phyloP scores from a whole-genome alignment of 2,329 filamentous ascomycete species.

The Sarocladiaceae sp. region DNA sequence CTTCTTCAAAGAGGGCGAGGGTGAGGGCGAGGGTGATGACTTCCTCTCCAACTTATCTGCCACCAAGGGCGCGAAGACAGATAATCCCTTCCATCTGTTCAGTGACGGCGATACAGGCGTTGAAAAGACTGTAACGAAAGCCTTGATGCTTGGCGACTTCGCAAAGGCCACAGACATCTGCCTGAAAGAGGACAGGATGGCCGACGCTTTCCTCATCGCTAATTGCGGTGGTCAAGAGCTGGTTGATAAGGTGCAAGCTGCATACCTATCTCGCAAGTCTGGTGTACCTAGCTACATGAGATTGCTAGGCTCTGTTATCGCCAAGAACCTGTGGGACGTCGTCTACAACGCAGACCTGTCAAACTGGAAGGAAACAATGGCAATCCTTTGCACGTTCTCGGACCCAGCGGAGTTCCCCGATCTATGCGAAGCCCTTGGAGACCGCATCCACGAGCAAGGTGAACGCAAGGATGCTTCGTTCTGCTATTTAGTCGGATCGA shows the following conservation, averaged over 20 bases:
- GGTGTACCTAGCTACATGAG: conserved; percentile 88
- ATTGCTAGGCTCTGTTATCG: conserved; percentile 83
- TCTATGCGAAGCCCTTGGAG: conserved; percentile 90
- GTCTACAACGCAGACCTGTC: conserved; percentile 91
- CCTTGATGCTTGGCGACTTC: conserved; percentile 87
- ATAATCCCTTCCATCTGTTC: conserved; percentile 90
- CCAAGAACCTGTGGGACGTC: conserved; percentile 96
- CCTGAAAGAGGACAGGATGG: conserved; percentile 81
- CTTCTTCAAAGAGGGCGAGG: conserved; percentile 68
- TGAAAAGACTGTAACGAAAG: conserved; percentile 82
- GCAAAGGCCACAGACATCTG: conserved; percentile 86
- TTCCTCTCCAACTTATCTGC: conserved; percentile 83
- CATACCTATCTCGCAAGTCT: conserved; percentile 80
- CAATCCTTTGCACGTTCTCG: conserved; percentile 91
- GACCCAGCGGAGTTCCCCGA: conserved; percentile 88
- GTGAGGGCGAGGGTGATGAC: conserved; percentile 72
- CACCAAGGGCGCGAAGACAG: conserved; percentile 87
- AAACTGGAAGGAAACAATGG: conserved; percentile 98
- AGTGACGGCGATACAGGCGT: conserved; percentile 77
- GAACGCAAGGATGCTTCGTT: conserved; percentile 88
- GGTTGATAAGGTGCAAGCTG: conserved; percentile 87
- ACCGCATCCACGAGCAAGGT: conserved; percentile 76
- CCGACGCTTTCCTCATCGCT: conserved; percentile 96
- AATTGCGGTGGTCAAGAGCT: conserved; percentile 93
- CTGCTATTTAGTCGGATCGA: conserved; percentile 93